A percentile compares a stretch with the other conserved stretches of the same genome.
Evolutionary conservation across 441 rosid genomes (phyloP).

Genomic region (Aleurites moluccanus): DNA sequence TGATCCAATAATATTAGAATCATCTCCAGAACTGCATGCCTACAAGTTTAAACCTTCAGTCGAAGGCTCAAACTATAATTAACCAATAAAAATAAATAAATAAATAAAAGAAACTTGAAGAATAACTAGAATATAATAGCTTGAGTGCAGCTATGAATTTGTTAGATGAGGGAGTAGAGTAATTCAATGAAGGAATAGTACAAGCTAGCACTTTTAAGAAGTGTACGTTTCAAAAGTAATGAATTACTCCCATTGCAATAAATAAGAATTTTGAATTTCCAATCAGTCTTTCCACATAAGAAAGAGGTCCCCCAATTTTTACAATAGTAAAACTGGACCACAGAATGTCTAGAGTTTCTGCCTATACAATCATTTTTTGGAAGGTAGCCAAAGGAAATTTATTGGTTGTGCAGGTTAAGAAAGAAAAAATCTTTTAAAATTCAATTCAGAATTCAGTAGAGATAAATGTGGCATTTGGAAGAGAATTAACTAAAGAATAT

Average conservation of each 20-base stretch:
- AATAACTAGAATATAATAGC: too few species aligned
- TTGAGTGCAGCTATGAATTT: background rate
- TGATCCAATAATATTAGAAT: too few species aligned
- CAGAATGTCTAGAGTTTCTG: conserved; percentile 7
- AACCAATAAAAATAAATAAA: too few species aligned
- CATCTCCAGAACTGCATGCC: too few species aligned
- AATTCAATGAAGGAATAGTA: conserved; percentile 10
- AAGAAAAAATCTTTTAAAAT: background rate
- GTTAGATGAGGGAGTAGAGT: background rate
- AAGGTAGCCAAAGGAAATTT: background rate
- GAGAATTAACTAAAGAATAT: too few species aligned
- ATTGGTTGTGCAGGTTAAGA: background rate
- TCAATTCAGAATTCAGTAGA: background rate
- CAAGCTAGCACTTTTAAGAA: conserved; percentile 17
- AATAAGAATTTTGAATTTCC: conserved; percentile 26
- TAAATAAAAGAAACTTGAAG: too few species aligned
- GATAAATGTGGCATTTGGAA: too few species aligned
- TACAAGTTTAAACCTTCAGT: too few species aligned
- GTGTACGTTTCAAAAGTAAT: conserved; percentile 3
- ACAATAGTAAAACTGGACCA: conserved; percentile 21
- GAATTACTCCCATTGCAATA: conserved; percentile 19
- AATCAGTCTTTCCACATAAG: background rate
- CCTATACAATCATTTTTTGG: background rate
- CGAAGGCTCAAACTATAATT: too few species aligned
- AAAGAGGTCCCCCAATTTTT: conserved; percentile 19